Percentiles rank a stretch among this genome's conserved stretches.
These are phyloP conservation scores for Coelastrella sp. DNA, from an alignment of 139 green algal genomes.

Conservation along the genomic window DNA sequence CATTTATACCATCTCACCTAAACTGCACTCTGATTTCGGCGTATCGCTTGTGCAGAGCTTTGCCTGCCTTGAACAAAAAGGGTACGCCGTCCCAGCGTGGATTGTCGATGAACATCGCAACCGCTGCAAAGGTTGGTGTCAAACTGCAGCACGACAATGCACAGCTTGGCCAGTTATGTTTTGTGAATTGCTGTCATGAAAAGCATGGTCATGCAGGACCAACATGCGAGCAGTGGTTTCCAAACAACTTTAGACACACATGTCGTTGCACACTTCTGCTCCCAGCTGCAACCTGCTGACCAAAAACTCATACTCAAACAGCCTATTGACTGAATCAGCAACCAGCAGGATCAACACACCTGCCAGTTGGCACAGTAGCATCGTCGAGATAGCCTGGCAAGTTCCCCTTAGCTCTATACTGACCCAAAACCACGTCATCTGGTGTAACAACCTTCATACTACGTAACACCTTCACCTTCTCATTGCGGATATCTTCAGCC, in stretches of 20 bases:
- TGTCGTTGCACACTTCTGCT: background rate
- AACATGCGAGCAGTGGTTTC: too few species aligned
- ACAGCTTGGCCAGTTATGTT: background rate
- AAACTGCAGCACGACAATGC: slow-evolving; percentile 42
- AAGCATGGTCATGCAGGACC: too few species aligned
- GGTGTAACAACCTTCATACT: slow-evolving; percentile 86
- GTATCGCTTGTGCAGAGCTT: slow-evolving; percentile 90
- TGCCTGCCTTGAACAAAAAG: slow-evolving; percentile 99
- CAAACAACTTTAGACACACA: too few species aligned
- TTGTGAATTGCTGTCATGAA: too few species aligned
- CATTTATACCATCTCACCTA: slow-evolving; percentile 42
- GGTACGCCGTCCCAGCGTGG: slow-evolving; percentile 98
- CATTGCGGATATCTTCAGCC: slow-evolving; percentile 98
- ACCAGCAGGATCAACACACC: slow-evolving; percentile 37
- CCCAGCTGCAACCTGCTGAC: background rate
- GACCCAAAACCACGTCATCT: slow-evolving; percentile 97
- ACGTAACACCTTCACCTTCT: slow-evolving; percentile 98
- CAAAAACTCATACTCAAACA: background rate
- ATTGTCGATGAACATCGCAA: slow-evolving; percentile 97
- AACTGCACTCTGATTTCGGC: slow-evolving; percentile 99
- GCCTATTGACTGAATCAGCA: background rate
- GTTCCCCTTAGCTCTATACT: slow-evolving; percentile 84
- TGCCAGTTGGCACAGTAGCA: slow-evolving; percentile 89
- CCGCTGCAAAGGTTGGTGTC: slow-evolving; percentile 95
- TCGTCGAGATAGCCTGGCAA: slow-evolving; percentile 97